Evolutionary conservation across 495 filamentous ascomycete species (phyloP).

Genomic region (Pyronema omphalodes): DNA sequence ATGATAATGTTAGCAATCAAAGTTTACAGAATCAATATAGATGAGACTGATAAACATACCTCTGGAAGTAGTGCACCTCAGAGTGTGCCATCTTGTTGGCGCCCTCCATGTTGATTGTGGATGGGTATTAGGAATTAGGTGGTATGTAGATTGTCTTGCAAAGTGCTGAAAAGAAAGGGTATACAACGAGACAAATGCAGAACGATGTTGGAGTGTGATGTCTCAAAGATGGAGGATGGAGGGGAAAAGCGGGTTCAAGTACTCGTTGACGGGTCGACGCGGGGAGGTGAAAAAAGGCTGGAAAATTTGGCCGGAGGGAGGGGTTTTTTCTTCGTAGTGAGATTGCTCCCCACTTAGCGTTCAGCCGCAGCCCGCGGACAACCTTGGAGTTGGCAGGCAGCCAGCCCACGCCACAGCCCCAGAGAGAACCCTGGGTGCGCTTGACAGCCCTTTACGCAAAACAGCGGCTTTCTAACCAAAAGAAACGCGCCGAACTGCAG

Average conservation of each 20-base stretch:
- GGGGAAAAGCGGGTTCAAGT: background rate
- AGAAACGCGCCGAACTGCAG: too few relatives aligned
- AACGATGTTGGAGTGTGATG: slow-evolving; percentile 2
- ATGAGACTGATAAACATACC: slow-evolving; percentile 8
- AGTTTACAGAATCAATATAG: background rate
- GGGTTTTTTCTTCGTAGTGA: slow-evolving; percentile 9
- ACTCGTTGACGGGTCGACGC: background rate
- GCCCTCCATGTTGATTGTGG: slow-evolving; percentile 3
- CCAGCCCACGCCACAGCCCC: background rate
- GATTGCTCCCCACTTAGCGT: slow-evolving; percentile 1
- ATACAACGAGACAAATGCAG: background rate
- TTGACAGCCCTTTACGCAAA: background rate
- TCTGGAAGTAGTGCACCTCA: slow-evolving; percentile 25
- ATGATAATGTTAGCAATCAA: slow-evolving; percentile 5
- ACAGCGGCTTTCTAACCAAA: background rate
- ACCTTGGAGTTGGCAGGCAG: too few relatives aligned
- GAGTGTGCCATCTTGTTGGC: slow-evolving; percentile 21
- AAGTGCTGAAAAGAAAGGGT: background rate
- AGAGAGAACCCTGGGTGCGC: background rate
- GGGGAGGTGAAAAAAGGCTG: background rate
- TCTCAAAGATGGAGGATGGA: slow-evolving; percentile 2
- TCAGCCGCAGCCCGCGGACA: background rate
- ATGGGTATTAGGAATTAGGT: background rate
- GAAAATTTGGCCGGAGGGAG: slow-evolving; percentile 3
- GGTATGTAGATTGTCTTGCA: background rate